Evolutionary conservation across 2,329 filamentous ascomycete species (phyloP).

Genomic region (Colletotrichum melonis): DNA sequence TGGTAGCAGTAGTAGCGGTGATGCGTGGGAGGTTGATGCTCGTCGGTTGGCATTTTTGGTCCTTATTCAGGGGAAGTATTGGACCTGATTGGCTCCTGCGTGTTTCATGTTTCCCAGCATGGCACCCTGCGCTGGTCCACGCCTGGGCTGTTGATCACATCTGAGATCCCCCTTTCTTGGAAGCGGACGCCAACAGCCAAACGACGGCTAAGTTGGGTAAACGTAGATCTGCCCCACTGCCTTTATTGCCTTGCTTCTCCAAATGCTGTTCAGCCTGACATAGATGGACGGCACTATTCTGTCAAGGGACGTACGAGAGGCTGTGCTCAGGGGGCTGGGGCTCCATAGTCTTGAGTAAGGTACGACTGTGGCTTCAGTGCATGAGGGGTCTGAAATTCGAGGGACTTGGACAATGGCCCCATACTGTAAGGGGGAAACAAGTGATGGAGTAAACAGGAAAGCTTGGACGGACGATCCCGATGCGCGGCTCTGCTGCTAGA

Average conservation of each 20-base stretch:
- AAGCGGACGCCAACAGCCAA: background rate
- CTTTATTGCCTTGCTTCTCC: background rate
- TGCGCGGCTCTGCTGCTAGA: conserved; percentile 11
- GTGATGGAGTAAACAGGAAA: background rate
- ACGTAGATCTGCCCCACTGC: background rate
- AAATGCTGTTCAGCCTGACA: background rate
- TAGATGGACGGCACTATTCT: background rate
- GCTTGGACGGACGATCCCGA: background rate
- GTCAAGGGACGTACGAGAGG: background rate
- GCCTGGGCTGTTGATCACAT: conserved; percentile 13
- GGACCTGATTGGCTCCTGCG: conserved; percentile 25
- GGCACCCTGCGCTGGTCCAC: conserved; percentile 5
- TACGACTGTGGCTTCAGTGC: background rate
- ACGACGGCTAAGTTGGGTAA: background rate
- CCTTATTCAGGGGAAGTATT: conserved; percentile 11
- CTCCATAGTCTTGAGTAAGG: background rate
- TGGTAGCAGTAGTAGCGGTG: background rate
- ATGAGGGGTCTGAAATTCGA: background rate
- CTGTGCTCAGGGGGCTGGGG: background rate
- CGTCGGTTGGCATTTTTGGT: conserved; percentile 1
- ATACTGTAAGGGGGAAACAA: background rate
- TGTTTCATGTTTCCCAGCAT: conserved; percentile 35
- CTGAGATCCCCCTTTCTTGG: conserved; percentile 7
- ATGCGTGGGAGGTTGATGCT: conserved; percentile 11
- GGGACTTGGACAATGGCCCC: background rate